phyloP scores from a whole-genome alignment of 2,329 filamentous ascomycete genomes.

The Cladophialophora psammophila region DNA sequence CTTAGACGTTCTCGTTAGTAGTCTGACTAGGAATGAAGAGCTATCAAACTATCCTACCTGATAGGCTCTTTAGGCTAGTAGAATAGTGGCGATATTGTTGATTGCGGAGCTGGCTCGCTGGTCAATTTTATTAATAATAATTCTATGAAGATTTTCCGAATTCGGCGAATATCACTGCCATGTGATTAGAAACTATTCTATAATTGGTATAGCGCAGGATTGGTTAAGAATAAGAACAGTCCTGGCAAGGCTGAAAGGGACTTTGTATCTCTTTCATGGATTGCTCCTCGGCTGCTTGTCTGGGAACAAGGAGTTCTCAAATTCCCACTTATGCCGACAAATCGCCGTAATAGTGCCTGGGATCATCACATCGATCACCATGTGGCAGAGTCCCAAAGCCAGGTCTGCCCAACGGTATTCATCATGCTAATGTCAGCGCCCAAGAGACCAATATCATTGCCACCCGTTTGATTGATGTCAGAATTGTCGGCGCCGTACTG shows the following conservation, averaged over 20 bases:
- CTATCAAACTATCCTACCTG: too few species aligned
- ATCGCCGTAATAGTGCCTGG: not conserved
- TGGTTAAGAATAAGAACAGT: too few species aligned
- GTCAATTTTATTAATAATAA: too few species aligned
- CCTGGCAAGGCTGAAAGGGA: not conserved
- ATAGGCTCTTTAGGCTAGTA: too few species aligned
- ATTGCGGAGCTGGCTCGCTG: too few species aligned
- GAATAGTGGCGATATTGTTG: too few species aligned
- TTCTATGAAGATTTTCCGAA: too few species aligned
- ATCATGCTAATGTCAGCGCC: constrained; percentile 27
- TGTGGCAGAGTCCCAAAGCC: constrained; percentile 24
- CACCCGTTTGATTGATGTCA: constrained; percentile 13
- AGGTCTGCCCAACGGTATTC: constrained; percentile 30
- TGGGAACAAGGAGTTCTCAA: not conserved
- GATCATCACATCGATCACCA: not conserved
- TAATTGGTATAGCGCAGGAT: too few species aligned
- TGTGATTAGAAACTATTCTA: too few species aligned
- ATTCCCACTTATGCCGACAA: not conserved
- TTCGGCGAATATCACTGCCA: too few species aligned
- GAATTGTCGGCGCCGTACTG: constrained; percentile 20
- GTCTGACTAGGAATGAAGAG: too few species aligned
- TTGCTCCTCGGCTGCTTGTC: not conserved
- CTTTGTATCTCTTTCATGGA: not conserved
- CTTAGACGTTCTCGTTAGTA: too few species aligned
- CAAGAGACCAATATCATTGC: constrained; percentile 21